Percentiles rank a stretch among this genome's conserved stretches.
These are phyloP conservation scores for Globisporangium irregulare DNA, from an alignment of 352 stramenopile genomes.

Conservation along the genomic window DNA sequence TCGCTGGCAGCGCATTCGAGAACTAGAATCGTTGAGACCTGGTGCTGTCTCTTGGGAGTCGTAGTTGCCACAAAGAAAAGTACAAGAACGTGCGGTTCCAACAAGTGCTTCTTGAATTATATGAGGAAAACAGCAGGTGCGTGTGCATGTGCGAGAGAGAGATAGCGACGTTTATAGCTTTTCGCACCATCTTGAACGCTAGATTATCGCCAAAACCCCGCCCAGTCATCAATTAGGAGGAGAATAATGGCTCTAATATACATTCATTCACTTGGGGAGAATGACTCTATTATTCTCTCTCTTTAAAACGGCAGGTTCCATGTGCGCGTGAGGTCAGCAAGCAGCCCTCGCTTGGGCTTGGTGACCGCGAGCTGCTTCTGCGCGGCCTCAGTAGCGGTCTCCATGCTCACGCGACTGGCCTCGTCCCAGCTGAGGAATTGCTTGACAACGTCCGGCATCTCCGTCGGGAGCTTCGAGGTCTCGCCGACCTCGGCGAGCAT, in stretches of 20 bases:
- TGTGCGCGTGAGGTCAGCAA: constrained; percentile 19
- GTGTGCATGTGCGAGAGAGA: too few species aligned
- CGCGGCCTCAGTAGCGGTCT: constrained; percentile 1
- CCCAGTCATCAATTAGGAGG: too few species aligned
- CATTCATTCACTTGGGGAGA: background rate
- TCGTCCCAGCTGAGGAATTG: constrained; percentile 46
- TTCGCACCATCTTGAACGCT: too few species aligned
- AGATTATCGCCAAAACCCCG: too few species aligned
- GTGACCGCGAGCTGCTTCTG: constrained; percentile 1
- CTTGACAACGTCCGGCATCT: constrained; percentile 43
- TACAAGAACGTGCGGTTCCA: too few species aligned
- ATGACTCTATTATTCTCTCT: background rate
- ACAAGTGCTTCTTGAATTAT: too few species aligned
- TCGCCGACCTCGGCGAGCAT: constrained; percentile 31
- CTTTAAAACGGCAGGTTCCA: constrained; percentile 17
- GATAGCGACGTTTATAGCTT: too few species aligned
- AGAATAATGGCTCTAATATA: background rate
- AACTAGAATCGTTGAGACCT: background rate
- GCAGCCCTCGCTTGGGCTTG: constrained; percentile 8
- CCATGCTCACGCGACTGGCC: constrained; percentile 17
- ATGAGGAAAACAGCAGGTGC: too few species aligned
- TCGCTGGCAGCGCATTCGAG: background rate
- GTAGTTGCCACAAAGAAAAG: too few species aligned
- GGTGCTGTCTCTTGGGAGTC: background rate
- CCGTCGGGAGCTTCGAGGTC: constrained; percentile 13